Evolutionary conservation across 192 early-diverging fungal genomes (phyloP).

Genomic region (Coemansia sp.): DNA sequence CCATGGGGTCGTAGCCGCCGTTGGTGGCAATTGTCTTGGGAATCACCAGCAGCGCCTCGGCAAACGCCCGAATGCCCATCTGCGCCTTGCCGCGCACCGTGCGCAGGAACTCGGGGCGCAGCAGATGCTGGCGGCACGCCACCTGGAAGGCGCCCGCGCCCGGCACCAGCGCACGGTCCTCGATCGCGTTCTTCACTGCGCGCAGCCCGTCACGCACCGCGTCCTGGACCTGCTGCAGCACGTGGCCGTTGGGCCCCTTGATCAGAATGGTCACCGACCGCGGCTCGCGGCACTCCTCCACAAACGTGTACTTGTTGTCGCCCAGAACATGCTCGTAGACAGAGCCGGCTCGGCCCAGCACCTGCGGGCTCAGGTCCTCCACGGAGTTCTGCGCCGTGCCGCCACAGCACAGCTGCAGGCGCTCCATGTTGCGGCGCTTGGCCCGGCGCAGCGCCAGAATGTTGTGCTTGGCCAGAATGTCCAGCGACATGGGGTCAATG

Average conservation of each 20-base stretch:
- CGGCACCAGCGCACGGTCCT: constrained; percentile 85
- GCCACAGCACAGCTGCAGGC: constrained; percentile 92
- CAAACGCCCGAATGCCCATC: constrained; percentile 96
- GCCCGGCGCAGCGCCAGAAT: constrained; percentile 94
- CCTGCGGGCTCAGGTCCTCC: constrained; percentile 81
- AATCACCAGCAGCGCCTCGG: constrained; percentile 92
- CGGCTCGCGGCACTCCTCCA: constrained; percentile 91
- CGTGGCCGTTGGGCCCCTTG: constrained; percentile 93
- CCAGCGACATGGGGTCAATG: constrained; percentile 95
- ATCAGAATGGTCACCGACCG: constrained; percentile 90
- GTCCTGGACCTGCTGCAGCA: constrained; percentile 93
- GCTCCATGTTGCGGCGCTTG: constrained; percentile 99
- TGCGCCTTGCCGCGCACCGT: constrained; percentile 88
- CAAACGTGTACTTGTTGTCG: constrained; percentile 98
- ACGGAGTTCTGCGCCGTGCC: constrained; percentile 97
- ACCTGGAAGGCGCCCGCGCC: constrained; percentile 97
- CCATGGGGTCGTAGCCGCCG: constrained; percentile 94
- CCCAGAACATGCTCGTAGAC: constrained; percentile 97
- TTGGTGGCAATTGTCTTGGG: constrained; percentile 96
- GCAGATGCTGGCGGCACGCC: constrained; percentile 76
- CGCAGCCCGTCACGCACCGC: constrained; percentile 97
- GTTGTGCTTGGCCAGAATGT: constrained; percentile 91
- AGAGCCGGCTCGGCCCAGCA: constrained; percentile 87
- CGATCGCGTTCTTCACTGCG: constrained; percentile 97
- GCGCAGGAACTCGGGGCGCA: constrained; percentile 76